Conservation (phyloP, 495 filamentous ascomycete genomes). For the Pseudomonodictys pantanalensis region DNA sequence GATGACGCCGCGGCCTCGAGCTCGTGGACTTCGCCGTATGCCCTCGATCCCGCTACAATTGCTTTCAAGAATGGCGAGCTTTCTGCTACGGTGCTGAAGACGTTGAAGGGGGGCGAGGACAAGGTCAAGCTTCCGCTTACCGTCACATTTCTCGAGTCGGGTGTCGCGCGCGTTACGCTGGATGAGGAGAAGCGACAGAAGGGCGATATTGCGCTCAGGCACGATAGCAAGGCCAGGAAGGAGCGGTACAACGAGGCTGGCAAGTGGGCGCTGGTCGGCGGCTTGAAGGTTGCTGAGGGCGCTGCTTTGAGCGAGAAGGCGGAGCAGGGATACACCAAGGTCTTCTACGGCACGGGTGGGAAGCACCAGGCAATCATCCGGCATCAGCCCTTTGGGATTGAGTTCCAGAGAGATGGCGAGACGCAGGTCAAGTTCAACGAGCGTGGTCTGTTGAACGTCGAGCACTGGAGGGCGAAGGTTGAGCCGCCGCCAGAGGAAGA, state of each 20-base stretch:
- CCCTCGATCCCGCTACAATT: slow-evolving; percentile 65
- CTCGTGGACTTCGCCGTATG: slow-evolving; percentile 79
- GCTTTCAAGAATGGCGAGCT: slow-evolving; percentile 76
- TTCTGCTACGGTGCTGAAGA: slow-evolving; percentile 75
- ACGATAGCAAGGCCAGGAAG: slow-evolving; percentile 80
- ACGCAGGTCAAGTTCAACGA: slow-evolving; percentile 88
- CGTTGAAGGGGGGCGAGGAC: slow-evolving; percentile 57
- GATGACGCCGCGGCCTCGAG: slow-evolving; percentile 65
- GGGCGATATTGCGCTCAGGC: slow-evolving; percentile 81
- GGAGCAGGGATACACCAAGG: slow-evolving; percentile 64
- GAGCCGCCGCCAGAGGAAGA: slow-evolving; percentile 58
- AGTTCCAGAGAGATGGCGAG: slow-evolving; percentile 78
- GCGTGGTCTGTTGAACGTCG: slow-evolving; percentile 80
- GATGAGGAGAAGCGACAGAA: slow-evolving; percentile 89
- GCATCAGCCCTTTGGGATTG: slow-evolving; percentile 75
- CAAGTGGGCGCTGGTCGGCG: slow-evolving; percentile 82
- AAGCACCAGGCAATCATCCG: slow-evolving; percentile 77
- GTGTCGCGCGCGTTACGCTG: slow-evolving; percentile 77
- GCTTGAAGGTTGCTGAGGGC: slow-evolving; percentile 63
- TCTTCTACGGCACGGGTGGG: slow-evolving; percentile 75
- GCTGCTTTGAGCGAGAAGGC: slow-evolving; percentile 58
- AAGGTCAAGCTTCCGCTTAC: slow-evolving; percentile 76
- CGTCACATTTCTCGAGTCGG: slow-evolving; percentile 84
- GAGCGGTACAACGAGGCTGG: slow-evolving; percentile 90
- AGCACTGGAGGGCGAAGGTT: slow-evolving; percentile 91